Conservation (phyloP, 2,329 filamentous ascomycete species). For the Sclerotiophoma versabilis region DNA sequence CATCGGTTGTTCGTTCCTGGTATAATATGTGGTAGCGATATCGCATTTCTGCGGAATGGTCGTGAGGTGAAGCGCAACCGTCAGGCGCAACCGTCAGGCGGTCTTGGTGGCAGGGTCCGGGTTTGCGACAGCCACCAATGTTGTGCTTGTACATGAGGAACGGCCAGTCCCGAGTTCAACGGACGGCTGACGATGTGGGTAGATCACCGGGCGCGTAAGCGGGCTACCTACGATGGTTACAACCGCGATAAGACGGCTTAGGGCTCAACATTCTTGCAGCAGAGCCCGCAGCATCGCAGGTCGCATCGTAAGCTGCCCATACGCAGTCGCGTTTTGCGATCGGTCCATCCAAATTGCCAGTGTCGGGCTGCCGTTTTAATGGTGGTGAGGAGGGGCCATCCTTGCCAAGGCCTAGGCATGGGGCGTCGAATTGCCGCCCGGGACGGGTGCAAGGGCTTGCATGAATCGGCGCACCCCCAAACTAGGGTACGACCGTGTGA, state of each 20-base stretch:
- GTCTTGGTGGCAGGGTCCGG: conserved; percentile 29
- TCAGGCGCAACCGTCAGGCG: conserved; percentile 31
- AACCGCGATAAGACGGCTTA: conserved; percentile 35
- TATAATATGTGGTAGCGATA: conserved; percentile 25
- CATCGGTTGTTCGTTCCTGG: not conserved
- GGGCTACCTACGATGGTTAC: conserved; percentile 34
- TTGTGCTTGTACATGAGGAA: conserved; percentile 33
- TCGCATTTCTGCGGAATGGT: conserved; percentile 28
- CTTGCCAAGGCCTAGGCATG: conserved; percentile 41
- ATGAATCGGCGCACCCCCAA: conserved; percentile 41
- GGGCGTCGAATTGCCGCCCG: conserved; percentile 48
- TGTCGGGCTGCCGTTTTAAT: conserved; percentile 23
- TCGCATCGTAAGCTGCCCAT: conserved; percentile 15
- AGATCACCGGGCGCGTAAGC: conserved; percentile 51
- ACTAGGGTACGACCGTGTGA: conserved; percentile 44
- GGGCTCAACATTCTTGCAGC: conserved; percentile 22
- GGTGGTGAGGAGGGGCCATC: conserved; percentile 24
- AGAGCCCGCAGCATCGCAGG: conserved; percentile 13
- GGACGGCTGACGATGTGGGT: conserved; percentile 35
- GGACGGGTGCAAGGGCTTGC: conserved; percentile 47
- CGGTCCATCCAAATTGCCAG: conserved; percentile 22
- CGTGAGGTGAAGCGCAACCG: conserved; percentile 37
- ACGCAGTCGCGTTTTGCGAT: conserved; percentile 13
- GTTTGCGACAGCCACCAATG: conserved; percentile 29
- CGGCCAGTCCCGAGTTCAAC: conserved; percentile 48